A percentile compares a stretch with the other conserved stretches of the same genome.
phyloP scores from a whole-genome alignment of 1,139 yeast genomes.

The Yamadazyma diddensiae region DNA sequence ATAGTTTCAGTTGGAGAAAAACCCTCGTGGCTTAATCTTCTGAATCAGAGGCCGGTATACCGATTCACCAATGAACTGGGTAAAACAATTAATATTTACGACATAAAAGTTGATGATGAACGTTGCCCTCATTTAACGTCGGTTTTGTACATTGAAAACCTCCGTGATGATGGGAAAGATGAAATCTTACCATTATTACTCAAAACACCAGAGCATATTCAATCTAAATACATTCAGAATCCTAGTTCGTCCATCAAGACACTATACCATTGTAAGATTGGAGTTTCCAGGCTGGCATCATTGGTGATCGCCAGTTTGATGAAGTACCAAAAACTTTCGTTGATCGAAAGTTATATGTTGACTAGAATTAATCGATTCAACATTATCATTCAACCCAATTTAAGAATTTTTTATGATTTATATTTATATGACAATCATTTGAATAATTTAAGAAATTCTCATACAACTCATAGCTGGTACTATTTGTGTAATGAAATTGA shows the following conservation, averaged over 20 bases:
- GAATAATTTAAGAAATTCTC: slow-evolving; percentile 15
- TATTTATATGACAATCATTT: slow-evolving; percentile 70
- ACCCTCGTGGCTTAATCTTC: slow-evolving; percentile 32
- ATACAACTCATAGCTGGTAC: slow-evolving; percentile 28
- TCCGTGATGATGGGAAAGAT: slow-evolving; percentile 43
- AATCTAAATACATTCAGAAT: slow-evolving; percentile 26
- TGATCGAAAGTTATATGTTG: slow-evolving; percentile 73
- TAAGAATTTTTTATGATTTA: slow-evolving; percentile 81
- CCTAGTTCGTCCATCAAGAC: slow-evolving; percentile 39
- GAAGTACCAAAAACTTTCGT: slow-evolving; percentile 62
- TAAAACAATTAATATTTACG: slow-evolving; percentile 24
- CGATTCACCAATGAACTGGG: slow-evolving; percentile 22
- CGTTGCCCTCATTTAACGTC: slow-evolving; percentile 22
- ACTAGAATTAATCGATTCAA: slow-evolving; percentile 83
- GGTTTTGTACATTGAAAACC: slow-evolving; percentile 31
- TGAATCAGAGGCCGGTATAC: slow-evolving; percentile 21
- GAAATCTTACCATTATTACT: slow-evolving; percentile 30
- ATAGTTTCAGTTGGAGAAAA: slow-evolving; percentile 38
- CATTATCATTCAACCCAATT: slow-evolving; percentile 87
- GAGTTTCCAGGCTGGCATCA: slow-evolving; percentile 88
- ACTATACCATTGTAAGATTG: slow-evolving; percentile 85
- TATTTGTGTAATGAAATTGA: slow-evolving; percentile 33
- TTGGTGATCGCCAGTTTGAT: slow-evolving; percentile 88
- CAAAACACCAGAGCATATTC: slow-evolving; percentile 30
- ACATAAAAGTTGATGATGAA: slow-evolving; percentile 19